phyloP scores from a whole-genome alignment of 23 red algal genomes.

The Agarophyton chilense region DNA sequence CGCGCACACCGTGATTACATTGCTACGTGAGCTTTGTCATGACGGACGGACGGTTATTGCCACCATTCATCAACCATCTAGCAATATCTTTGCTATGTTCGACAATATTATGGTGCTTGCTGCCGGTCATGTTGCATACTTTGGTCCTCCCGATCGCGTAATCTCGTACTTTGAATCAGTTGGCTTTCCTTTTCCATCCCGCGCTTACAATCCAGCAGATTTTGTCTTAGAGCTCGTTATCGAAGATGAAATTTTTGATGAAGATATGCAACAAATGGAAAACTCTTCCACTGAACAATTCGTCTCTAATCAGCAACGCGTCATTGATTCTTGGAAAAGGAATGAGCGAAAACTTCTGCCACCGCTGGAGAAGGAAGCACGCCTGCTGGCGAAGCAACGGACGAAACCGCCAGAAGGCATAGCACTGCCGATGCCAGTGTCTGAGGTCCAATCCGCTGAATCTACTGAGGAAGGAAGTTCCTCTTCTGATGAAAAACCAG shows the following conservation, averaged over 20 bases:
- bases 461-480: not conserved
- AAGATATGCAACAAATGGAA: not conserved
- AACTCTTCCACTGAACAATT: not conserved
- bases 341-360: not conserved
- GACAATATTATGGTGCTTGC: constrained; percentile 86
- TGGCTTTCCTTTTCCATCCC: constrained; percentile 74
- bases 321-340: not conserved
- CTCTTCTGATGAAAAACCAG: not conserved
- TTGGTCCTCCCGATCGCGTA: constrained; percentile 72
- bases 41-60: constrained; percentile 82
- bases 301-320: not conserved
- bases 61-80: constrained; percentile 95
- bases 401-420: not conserved
- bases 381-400: not conserved
- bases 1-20: constrained; percentile 83
- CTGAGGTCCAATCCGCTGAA: not conserved
- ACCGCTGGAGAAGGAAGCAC: not conserved
- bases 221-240: constrained; percentile 85
- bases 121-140: constrained; percentile 72
- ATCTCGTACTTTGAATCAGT: constrained; percentile 71
- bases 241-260: constrained; percentile 18
- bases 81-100: constrained; percentile 86
- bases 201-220: constrained; percentile 88
- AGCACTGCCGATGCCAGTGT: not conserved
- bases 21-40: constrained; percentile 69